These are phyloP conservation scores for Strobilomyces echinocephalus DNA, from an alignment of 768 basidiomycete genomes.

Conservation along the genomic window DNA sequence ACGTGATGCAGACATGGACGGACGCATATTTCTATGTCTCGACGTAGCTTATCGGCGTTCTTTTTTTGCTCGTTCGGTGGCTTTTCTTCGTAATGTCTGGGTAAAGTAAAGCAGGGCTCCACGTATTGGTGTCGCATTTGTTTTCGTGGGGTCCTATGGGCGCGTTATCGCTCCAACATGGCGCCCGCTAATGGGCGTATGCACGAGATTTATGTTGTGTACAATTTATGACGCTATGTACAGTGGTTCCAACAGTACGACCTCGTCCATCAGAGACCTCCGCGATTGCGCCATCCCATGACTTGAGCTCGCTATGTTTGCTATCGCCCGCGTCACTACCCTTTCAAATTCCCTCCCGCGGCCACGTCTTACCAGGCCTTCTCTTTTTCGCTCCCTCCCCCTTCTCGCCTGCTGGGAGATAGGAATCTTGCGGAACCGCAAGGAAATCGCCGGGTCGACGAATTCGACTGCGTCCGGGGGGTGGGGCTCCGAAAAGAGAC, in stretches of 20 bases:
- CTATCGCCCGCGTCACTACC: not conserved
- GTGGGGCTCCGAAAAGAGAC: no score
- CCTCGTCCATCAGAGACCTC: not conserved
- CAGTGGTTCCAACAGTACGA: no score
- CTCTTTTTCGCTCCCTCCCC: not conserved
- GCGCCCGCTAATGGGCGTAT: no score
- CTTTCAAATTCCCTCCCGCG: not conserved
- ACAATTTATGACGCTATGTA: no score
- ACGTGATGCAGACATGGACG: not conserved
- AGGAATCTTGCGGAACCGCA: not conserved
- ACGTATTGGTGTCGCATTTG: not conserved
- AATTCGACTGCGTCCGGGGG: not conserved
- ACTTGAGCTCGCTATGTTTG: not conserved
- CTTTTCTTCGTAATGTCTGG: not conserved
- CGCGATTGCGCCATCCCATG: not conserved
- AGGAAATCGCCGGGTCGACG: not conserved
- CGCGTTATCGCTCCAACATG: not conserved
- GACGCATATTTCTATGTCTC: constrained; percentile 8
- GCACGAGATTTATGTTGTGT: no score
- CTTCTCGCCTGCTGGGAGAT: not conserved
- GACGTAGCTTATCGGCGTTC: constrained; percentile 16
- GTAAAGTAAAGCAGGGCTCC: not conserved
- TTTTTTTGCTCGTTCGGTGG: not conserved
- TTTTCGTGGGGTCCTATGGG: not conserved
- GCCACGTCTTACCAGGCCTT: not conserved